Base-by-base conservation (phyloP, 768 basidiomycete species). In the Termitomyces sp. region DNA sequence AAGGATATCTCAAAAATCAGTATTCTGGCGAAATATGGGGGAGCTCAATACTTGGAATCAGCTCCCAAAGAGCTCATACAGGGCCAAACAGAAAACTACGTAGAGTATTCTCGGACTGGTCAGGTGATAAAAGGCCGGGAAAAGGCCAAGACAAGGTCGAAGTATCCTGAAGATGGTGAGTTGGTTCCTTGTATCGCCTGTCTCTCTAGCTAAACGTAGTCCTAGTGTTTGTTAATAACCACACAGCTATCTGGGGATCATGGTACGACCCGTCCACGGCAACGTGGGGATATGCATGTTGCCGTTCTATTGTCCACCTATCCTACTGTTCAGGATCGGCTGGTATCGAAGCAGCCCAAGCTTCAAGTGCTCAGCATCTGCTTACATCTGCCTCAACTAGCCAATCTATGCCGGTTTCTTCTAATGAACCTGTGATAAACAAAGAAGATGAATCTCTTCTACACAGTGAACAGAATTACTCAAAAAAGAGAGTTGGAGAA, bases 211-310 rank as follows among this genome's bases (percentile, higher is more conserved):
- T 18, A 41, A 59, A 61, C 63, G 61, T 12, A 49, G 37, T 22
- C 41, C 8, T 20, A 98, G 95, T 95, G 7, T 88, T 83, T 65
- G 76, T 90, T 67, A 95, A 95, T 72, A 99, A 99, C 68, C 97
- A 99, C 68, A 94, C 89, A 0, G 78, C 85, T 5, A 87, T 98
- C n/a, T 99, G 97, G 97, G 97, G 97, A 47, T 99, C 97, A 46
- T 98, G 87, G 86, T 98, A 91, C 70, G 86, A 91, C 63, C 61
- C 76, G 16, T 75, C 82, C 13, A 79, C 81, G 3, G 84, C 87
- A 15, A 68, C 77, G 59, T 99, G 97, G 97, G 97, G 97, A 39
- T 99, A 89, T 71, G 88, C 84, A 30, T 99, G 97, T 72, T 99
- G 97, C 68, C 95, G 97, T 68, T 95, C 94, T 11, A 79, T 68